phyloP scores from a whole-genome alignment of 495 filamentous ascomycete genomes.

The Cladorrhinum samala region DNA sequence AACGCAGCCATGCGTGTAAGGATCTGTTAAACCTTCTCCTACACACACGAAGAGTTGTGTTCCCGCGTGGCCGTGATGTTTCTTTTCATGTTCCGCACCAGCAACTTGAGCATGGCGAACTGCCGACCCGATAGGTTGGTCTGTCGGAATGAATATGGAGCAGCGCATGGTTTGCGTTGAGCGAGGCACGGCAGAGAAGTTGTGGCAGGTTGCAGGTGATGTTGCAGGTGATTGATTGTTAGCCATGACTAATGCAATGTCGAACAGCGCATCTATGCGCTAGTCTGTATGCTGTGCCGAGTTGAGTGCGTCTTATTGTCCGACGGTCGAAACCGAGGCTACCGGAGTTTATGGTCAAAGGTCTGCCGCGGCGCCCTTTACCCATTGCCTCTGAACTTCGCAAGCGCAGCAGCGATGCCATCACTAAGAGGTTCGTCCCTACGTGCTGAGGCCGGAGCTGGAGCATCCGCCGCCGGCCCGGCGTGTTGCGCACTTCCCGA shows the following conservation, averaged over 20 bases:
- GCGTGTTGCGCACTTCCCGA: slow-evolving; percentile 8
- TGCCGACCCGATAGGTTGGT: slow-evolving; percentile 2
- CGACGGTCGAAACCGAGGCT: not conserved
- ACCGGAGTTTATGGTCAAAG: not conserved
- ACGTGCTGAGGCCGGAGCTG: slow-evolving; percentile 1
- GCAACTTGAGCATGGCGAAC: slow-evolving; percentile 2
- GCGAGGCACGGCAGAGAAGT: not conserved
- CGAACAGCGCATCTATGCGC: not conserved
- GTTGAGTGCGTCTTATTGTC: not conserved
- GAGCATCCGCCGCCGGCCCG: not conserved
- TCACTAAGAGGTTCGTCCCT: slow-evolving; percentile 40
- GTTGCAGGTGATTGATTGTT: no score
- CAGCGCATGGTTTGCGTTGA: not conserved
- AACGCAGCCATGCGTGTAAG: not conserved
- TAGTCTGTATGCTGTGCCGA: slow-evolving; percentile 4
- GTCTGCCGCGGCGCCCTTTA: slow-evolving; percentile 12
- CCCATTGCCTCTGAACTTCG: slow-evolving; percentile 42
- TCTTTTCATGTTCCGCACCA: not conserved
- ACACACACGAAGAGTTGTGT: not conserved
- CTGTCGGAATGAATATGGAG: not conserved
- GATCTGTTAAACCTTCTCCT: not conserved
- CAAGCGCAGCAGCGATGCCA: slow-evolving; percentile 49
- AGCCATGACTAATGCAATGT: not conserved
- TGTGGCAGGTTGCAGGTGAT: not conserved
- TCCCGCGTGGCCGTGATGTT: not conserved